Evolutionary conservation across 192 early-diverging fungal genomes (phyloP).

Genomic region (Backusella australiensis): DNA sequence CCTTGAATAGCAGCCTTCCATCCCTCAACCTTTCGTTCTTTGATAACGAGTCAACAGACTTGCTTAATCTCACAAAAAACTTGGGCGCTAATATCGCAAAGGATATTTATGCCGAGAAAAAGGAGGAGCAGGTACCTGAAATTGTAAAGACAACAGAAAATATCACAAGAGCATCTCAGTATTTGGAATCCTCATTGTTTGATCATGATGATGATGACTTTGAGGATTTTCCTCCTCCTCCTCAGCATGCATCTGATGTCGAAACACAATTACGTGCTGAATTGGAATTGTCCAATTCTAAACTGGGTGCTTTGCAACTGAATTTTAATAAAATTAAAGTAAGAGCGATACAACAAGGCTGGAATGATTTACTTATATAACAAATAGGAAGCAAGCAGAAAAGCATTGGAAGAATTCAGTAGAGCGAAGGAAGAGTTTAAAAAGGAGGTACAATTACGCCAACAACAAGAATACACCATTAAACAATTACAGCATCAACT

Average conservation of each 20-base stretch:
- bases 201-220: conserved; percentile 16
- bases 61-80: conserved; percentile 32
- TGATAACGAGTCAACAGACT: conserved; percentile 35
- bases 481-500: conserved; percentile 31
- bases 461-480: conserved; percentile 24
- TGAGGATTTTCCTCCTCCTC: conserved; percentile 13
- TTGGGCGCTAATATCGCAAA: conserved; percentile 26
- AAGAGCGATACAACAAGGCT: neutral
- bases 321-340: conserved; percentile 8
- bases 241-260: conserved; percentile 3
- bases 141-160: neutral
- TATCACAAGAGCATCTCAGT: conserved; percentile 18
- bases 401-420: conserved; percentile 35
- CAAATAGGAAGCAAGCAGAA: conserved; percentile 29
- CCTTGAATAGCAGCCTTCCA: conserved; percentile 9
- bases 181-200: conserved; percentile 11
- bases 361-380: neutral
- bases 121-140: neutral
- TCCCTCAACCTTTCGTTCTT: conserved; percentile 35
- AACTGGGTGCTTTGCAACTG: neutral
- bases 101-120: neutral
- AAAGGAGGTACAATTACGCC: conserved; percentile 28
- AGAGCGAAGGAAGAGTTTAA: conserved; percentile 45
- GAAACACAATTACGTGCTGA: neutral
- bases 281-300: neutral